Evolutionary conservation across 768 basidiomycete species (phyloP), one percentile per base, ranked within the genome.

Genomic region (Polyporus arcularius): DNA sequence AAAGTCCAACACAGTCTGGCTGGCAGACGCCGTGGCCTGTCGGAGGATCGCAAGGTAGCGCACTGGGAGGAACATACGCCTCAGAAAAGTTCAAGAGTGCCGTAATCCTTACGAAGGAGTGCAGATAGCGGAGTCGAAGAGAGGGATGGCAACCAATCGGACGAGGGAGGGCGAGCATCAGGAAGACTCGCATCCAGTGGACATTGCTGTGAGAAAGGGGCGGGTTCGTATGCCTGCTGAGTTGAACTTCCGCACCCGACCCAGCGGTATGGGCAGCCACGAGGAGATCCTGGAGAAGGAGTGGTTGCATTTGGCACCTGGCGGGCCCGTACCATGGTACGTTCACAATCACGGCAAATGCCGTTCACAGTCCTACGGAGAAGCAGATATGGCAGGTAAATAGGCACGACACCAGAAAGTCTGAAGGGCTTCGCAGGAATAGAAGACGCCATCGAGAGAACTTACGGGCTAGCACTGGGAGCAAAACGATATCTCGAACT

Each of bases 91-190:
- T 59, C 21, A 40, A 46, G 46, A 9, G 47, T 64, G 63, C 58
- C 63, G 59, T 64, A 42, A 60, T 38, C 9, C 10, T 54, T 42
- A 30, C 16, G 41, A 38, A 26, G 38, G 32, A 54, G 55, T 48
- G 43, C 52, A 39, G 63, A 60, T 60, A 64, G 58, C 53, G 21
- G 21, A 26, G 47, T 60, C 58, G 55, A 57, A 62, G 53, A 39
- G 38, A 26, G 40, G 2, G 14, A 26, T 26, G 28, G 45, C 53
- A 31, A 53, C 64, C 64, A 65, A 65, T 65, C 64, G 64, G 64
- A 65, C 57, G 55, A 62, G 64, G 54, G 57, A 42, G 41, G 18
- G 18, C 45, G 35, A 52, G 57, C 60, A 65, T 65, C 64, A 65
- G 39, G 60, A 59, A 62, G 57, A 14, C 31, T 46, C 60, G 35